Evolutionary conservation across 2,329 filamentous ascomycete species (phyloP).

Genomic region (Talaromyces sp.): DNA sequence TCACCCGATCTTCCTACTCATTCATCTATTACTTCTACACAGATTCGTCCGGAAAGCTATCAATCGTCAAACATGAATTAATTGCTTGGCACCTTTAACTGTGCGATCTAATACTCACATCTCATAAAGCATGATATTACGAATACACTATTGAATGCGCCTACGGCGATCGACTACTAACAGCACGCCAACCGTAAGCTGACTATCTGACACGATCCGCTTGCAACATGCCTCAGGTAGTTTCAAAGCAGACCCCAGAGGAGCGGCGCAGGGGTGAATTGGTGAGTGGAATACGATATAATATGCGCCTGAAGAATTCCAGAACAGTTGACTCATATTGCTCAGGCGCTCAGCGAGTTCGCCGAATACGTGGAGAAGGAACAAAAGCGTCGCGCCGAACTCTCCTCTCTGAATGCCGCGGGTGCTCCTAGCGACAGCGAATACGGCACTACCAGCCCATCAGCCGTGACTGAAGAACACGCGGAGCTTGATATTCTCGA

Average conservation of each 20-base stretch:
- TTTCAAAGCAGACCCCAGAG: constrained; percentile 60
- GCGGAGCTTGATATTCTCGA: constrained; percentile 90
- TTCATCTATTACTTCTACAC: neutral
- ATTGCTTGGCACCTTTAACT: neutral
- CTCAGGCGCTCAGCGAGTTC: constrained; percentile 81
- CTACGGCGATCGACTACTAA: constrained; percentile 27
- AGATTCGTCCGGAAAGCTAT: neutral
- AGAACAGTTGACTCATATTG: neutral
- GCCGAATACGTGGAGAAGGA: constrained; percentile 96
- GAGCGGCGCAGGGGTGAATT: constrained; percentile 84
- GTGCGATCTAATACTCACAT: neutral
- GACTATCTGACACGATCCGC: neutral
- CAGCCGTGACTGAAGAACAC: constrained; percentile 57
- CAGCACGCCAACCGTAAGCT: constrained; percentile 20
- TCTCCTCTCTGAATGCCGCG: constrained; percentile 29
- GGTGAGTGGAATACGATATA: constrained; percentile 46
- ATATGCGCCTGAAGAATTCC: neutral
- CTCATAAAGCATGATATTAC: constrained; percentile 37
- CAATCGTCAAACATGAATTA: neutral
- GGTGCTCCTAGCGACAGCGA: constrained; percentile 38
- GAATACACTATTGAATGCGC: constrained; percentile 39
- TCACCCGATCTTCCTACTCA: neutral
- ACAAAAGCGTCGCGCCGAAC: constrained; percentile 54
- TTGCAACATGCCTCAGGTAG: constrained; percentile 31
- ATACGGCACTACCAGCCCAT: constrained; percentile 33